Evolutionary conservation across 2,329 filamentous ascomycete genomes (phyloP).

Genomic region (Neurospora sp.): DNA sequence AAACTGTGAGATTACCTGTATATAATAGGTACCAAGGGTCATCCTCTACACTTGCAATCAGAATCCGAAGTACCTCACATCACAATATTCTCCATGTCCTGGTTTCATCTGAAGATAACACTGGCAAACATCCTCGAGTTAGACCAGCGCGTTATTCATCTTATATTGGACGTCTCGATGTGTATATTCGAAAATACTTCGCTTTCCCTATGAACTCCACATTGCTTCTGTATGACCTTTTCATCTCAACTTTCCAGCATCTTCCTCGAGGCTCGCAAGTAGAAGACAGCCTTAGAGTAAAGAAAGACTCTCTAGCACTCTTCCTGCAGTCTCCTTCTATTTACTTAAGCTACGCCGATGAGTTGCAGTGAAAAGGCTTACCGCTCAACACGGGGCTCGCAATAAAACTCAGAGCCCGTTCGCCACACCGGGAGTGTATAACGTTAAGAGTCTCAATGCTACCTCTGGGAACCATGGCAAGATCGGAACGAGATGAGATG

Average conservation of each 20-base stretch:
- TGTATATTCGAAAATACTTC: neutral
- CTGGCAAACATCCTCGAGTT: neutral
- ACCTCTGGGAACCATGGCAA: neutral
- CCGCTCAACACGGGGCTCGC: neutral
- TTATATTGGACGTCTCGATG: neutral
- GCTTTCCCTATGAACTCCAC: neutral
- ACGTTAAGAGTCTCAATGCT: neutral
- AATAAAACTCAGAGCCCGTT: neutral
- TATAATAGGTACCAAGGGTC: neutral
- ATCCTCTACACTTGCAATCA: neutral
- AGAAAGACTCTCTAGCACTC: neutral
- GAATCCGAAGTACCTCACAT: neutral
- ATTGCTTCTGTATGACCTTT: neutral
- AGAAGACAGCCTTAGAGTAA: too few species aligned
- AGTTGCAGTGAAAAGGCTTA: neutral
- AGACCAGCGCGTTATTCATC: neutral
- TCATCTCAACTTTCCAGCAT: neutral
- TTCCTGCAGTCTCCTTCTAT: neutral
- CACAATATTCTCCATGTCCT: neutral
- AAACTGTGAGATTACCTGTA: too few species aligned
- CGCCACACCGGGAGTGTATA: neutral
- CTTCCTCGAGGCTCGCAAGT: neutral
- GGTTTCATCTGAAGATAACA: neutral
- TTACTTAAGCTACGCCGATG: neutral
- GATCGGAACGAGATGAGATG: neutral